Conservation (phyloP, 495 filamentous ascomycete species). For the Copromyces sp. region DNA sequence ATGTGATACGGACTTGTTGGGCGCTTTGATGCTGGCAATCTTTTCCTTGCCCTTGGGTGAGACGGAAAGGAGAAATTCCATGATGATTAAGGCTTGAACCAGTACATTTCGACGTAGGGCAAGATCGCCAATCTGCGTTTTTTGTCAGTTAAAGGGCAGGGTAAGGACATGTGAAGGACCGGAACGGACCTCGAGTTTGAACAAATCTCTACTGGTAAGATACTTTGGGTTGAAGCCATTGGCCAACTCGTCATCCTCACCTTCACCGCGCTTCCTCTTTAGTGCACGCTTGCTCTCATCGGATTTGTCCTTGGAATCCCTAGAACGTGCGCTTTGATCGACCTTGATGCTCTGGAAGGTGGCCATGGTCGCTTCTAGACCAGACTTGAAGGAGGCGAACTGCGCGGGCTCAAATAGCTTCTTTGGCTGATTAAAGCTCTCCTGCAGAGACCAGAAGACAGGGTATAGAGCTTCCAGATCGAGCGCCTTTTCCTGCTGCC, state of each 20-base stretch:
- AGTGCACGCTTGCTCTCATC: constrained; percentile 52
- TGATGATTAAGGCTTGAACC: constrained; percentile 84
- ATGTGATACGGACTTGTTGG: constrained; percentile 83
- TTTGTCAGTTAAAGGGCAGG: constrained; percentile 8
- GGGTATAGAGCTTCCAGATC: constrained; percentile 73
- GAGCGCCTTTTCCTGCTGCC: constrained; percentile 27
- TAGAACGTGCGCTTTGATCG: constrained; percentile 39
- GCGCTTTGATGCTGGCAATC: constrained; percentile 49
- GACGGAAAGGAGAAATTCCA: constrained; percentile 86
- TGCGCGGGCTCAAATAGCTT: constrained; percentile 60
- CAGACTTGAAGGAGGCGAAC: constrained; percentile 66
- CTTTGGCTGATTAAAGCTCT: constrained; percentile 83
- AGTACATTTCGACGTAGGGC: constrained; percentile 89
- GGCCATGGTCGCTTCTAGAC: constrained; percentile 64
- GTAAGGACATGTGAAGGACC: neutral
- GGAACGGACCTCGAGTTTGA: constrained; percentile 72
- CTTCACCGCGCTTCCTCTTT: constrained; percentile 62
- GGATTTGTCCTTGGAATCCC: constrained; percentile 32
- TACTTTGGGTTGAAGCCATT: constrained; percentile 94
- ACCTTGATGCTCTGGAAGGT: constrained; percentile 71
- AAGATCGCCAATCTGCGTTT: constrained; percentile 68
- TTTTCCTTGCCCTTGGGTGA: constrained; percentile 74
- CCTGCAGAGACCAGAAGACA: constrained; percentile 87
- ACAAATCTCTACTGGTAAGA: constrained; percentile 86
- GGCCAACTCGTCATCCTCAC: constrained; percentile 49